Evolutionary conservation across 2,329 filamentous ascomycete genomes (phyloP).

Genomic region (Aspergillus carbonarius): DNA sequence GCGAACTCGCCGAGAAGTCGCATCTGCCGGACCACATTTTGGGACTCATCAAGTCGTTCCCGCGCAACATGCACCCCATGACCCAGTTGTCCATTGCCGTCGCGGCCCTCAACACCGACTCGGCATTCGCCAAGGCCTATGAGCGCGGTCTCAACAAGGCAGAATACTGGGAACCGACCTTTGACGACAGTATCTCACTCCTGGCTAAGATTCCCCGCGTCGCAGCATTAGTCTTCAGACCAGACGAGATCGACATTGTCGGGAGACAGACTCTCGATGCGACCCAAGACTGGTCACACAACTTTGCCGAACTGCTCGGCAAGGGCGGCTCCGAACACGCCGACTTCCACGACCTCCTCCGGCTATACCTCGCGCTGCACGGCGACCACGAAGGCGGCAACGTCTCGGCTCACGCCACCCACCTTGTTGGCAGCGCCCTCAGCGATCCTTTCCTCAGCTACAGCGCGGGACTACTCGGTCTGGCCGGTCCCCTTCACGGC

Average conservation of each 20-base stretch:
- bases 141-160: slow-evolving; percentile 88
- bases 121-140: slow-evolving; percentile 89
- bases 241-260: slow-evolving; percentile 69
- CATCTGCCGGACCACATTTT: slow-evolving; percentile 78
- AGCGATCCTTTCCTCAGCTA: slow-evolving; percentile 96
- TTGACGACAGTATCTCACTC: slow-evolving; percentile 90
- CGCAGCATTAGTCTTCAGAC: slow-evolving; percentile 96
- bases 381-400: slow-evolving; percentile 98
- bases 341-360: slow-evolving; percentile 80
- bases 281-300: slow-evolving; percentile 95
- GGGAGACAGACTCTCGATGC: slow-evolving; percentile 74
- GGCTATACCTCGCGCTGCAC: slow-evolving; percentile 92
- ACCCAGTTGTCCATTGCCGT: slow-evolving; percentile 96
- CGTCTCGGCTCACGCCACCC: slow-evolving; percentile 91
- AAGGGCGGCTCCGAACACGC: slow-evolving; percentile 78
- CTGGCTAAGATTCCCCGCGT: slow-evolving; percentile 96
- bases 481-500: slow-evolving; percentile 90
- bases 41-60: slow-evolving; percentile 87
- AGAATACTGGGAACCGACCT: slow-evolving; percentile 98
- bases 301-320: slow-evolving; percentile 94
- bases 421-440: slow-evolving; percentile 90
- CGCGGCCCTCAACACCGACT: slow-evolving; percentile 92
- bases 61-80: slow-evolving; percentile 92
- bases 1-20: slow-evolving; percentile 83
- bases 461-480: slow-evolving; percentile 89